Evolutionary conservation across 106 monocot genomes (phyloP).

Genomic region (Vanilla planifolia): DNA sequence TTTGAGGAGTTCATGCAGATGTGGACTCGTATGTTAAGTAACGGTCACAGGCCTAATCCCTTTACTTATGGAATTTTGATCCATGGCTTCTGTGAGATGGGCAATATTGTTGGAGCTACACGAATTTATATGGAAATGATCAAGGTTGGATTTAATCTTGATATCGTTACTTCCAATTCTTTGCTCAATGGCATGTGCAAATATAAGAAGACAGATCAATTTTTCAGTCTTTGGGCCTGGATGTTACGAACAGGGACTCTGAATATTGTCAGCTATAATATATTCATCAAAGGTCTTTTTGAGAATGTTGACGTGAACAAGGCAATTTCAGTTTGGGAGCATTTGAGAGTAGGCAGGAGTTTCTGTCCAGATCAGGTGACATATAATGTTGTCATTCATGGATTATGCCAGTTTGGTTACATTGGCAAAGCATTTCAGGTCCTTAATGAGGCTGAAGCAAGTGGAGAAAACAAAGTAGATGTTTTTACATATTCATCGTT

Average conservation of each 20-base stretch:
- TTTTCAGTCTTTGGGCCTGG: conserved; percentile 42
- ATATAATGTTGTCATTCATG: conserved; percentile 72
- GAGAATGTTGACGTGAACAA: conserved; percentile 43
- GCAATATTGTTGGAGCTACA: conserved; percentile 50
- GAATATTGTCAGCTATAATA: conserved; percentile 60
- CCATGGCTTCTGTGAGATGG: conserved; percentile 54
- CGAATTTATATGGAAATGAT: conserved; percentile 55
- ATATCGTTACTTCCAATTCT: conserved; percentile 58
- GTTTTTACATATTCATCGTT: conserved; percentile 73
- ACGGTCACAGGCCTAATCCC: conserved; percentile 46
- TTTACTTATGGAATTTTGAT: conserved; percentile 71
- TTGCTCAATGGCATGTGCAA: conserved; percentile 58
- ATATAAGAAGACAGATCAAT: conserved; percentile 39
- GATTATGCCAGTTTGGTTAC: conserved; percentile 62
- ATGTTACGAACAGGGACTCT: conserved; percentile 25
- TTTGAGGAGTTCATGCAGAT: conserved; percentile 39
- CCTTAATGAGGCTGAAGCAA: conserved; percentile 33
- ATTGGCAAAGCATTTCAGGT: conserved; percentile 57
- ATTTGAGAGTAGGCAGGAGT: conserved; percentile 23
- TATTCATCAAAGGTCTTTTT: conserved; percentile 68
- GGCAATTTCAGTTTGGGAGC: conserved; percentile 47
- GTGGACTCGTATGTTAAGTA: conserved; percentile 17
- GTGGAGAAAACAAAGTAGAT: conserved; percentile 33
- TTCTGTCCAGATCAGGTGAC: conserved; percentile 42
- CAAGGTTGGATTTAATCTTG: conserved; percentile 45